Evolutionary conservation across 1,139 yeast species (phyloP).

Genomic region (Saccharomyces pastorianus): DNA sequence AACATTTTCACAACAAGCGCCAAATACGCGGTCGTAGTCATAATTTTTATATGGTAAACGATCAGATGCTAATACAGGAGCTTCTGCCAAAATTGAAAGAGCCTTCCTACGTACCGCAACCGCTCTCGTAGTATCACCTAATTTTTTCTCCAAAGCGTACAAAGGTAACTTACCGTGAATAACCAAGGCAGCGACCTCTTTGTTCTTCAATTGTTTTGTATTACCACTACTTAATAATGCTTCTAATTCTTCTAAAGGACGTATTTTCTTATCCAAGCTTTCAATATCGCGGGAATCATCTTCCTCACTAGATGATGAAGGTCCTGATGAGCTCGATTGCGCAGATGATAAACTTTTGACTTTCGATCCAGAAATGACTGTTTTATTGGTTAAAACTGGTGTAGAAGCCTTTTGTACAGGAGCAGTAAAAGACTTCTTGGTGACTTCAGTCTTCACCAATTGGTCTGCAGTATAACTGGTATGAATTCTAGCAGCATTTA

Average conservation of each 20-base stretch:
- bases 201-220: conserved; percentile 55
- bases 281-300: conserved; percentile 32
- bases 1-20: conserved; percentile 98
- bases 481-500: conserved; percentile 66
- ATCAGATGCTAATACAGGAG: conserved; percentile 66
- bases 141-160: conserved; percentile 87
- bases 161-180: conserved; percentile 75
- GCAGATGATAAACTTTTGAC: not conserved
- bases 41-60: conserved; percentile 74
- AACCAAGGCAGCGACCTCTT: conserved; percentile 67
- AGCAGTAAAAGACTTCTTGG: not conserved
- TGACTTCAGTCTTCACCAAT: conserved; percentile 8
- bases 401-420: conserved; percentile 1
- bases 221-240: conserved; percentile 63
- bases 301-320: conserved; percentile 30
- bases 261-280: conserved; percentile 46
- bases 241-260: conserved; percentile 56
- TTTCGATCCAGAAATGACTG: not conserved
- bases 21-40: conserved; percentile 92
- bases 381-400: not conserved
- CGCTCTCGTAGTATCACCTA: conserved; percentile 82
- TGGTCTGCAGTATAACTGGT: conserved; percentile 27
- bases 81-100: conserved; percentile 72
- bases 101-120: conserved; percentile 89
- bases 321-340: not conserved